Conservation (phyloP, 106 monocot genomes). For the Dioscorea alata region DNA sequence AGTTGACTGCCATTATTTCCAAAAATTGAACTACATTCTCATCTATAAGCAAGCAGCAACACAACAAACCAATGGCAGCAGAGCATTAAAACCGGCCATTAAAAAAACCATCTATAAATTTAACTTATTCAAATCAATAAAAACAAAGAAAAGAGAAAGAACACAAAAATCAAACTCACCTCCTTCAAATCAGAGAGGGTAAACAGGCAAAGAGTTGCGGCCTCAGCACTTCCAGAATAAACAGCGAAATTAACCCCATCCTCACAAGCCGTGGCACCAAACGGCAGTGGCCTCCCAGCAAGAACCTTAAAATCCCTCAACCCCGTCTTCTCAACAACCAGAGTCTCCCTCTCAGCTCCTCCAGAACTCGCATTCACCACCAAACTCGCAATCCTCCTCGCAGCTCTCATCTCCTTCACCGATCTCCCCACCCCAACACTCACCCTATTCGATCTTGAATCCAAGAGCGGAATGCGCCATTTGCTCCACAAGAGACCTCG, state of each 20-base stretch:
- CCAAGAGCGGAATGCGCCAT: too few species aligned
- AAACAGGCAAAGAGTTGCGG: slow-evolving; percentile 74
- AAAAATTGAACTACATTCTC: neutral
- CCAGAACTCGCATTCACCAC: slow-evolving; percentile 9
- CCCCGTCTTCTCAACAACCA: slow-evolving; percentile 5
- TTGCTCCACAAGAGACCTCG: too few species aligned
- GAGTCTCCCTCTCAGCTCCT: slow-evolving; percentile 6
- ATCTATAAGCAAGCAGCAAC: neutral
- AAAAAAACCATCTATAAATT: neutral
- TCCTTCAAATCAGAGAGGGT: slow-evolving; percentile 41
- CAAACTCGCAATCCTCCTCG: neutral
- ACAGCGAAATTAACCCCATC: slow-evolving; percentile 79
- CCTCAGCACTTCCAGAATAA: slow-evolving; percentile 47
- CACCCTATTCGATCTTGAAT: too few species aligned
- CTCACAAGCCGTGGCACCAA: slow-evolving; percentile 60
- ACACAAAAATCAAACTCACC: slow-evolving; percentile 16
- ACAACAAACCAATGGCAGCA: neutral
- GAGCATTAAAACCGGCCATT: neutral
- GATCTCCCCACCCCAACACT: too few species aligned
- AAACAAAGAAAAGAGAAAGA: neutral
- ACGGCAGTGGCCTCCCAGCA: slow-evolving; percentile 51
- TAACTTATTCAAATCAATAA: neutral
- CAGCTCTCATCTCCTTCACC: neutral
- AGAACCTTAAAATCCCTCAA: slow-evolving; percentile 17
- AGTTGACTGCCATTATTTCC: neutral